Base-by-base conservation (phyloP, 441 rosid genomes). In the Raphanus hybrid region DNA sequence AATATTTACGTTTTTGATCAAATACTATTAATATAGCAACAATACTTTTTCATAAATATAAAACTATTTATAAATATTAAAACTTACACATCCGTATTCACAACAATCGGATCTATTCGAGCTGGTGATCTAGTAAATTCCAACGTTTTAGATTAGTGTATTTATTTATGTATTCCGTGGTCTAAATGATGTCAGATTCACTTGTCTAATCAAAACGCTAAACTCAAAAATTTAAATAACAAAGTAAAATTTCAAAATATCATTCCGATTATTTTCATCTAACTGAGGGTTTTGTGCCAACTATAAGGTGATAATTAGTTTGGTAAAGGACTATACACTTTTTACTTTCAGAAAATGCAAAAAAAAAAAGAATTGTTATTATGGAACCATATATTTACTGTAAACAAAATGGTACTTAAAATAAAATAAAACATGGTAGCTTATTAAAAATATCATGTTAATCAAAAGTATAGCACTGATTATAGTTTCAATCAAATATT, bases 41-140 rank as follows among this genome's bases (percentile, higher is more conserved):
- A 12, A 48, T 48, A 48, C 0, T 8, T 7, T 37, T 37, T 37
- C 6, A 37, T 37, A 7, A 41, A 8, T 11, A 10, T 11, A 8
- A 35, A 35, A 35, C 10, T 11, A 11, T 12, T 11, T 43, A 43
- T 43, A 3, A 43, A 43, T 43, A 43, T 43, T 12, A 48, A 48
- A 52, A 58, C 34, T 23, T 10, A 0, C 29, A 60, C 18, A 32
- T 1, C 20, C 35, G 8, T 62, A 62, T 4, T n/a, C 7, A 1
- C 41, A 32, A n/a, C 5, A 63, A 35, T 8, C 4, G 8, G 12
- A 35, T 35, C 8, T 15, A 64, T 64, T 64, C 67, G n/a, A 35
- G 18, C 50, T 64, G 68, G 8, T 16, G 29, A 63, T 64, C 35
- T 57, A 70, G 27, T 61, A 59, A 59, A 41, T 41, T 70, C 27